Base-by-base conservation (phyloP, 1,139 yeast species). In the Meyerozyma carpophila region DNA sequence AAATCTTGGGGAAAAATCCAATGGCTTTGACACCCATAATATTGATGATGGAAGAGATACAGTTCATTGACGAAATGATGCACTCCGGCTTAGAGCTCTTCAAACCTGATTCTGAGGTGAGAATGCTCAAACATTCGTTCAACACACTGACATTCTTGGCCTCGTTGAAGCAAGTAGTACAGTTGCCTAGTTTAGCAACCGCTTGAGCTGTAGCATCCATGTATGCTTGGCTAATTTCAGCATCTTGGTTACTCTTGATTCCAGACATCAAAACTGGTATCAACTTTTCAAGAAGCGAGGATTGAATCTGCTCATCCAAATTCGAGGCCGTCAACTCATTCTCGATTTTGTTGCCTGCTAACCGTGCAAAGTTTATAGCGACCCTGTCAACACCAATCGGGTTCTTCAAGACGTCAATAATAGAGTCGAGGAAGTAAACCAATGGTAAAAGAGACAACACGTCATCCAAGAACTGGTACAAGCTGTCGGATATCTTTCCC, bases 21-120 rank as follows among this genome's bases (percentile, higher is more conserved):
- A 93, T 84, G 47, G 84, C 75, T 57, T 89, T 86, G 25, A 95
- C 93, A 40, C 98, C 98, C 42, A 91, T 65, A 14, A 81, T 76
- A 44, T 82, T 79, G 43, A 88, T 77, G 45, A 88, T 67, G 49
- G 83, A 81, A 43, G 88, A 81, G 48, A 88, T 77, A 46, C 85
- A 82, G 55, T 84, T 79, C 46, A 90, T 72, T 1, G 96, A 79
- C 1, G 96, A 79, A 40, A 93, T 78, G 36, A 83, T 72, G n/a
- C 86, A 67, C 54, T 86, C 94, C 2, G 81, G 75, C 41, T 72
- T 69, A 5, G 62, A 62, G 47, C 70, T 75, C 50, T 76, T 66
- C 38, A 84, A 65, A 21, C 88, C 85, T 44, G 73, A 63, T 2
- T 68, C 68, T 7, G 81, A 70, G 10, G 84, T 74, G 37, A 83